A percentile compares a stretch with the other conserved stretches of the same genome.
These are phyloP conservation scores for Epichloe elymi DNA, from an alignment of 2,329 filamentous ascomycete genomes.

Conservation along the genomic window DNA sequence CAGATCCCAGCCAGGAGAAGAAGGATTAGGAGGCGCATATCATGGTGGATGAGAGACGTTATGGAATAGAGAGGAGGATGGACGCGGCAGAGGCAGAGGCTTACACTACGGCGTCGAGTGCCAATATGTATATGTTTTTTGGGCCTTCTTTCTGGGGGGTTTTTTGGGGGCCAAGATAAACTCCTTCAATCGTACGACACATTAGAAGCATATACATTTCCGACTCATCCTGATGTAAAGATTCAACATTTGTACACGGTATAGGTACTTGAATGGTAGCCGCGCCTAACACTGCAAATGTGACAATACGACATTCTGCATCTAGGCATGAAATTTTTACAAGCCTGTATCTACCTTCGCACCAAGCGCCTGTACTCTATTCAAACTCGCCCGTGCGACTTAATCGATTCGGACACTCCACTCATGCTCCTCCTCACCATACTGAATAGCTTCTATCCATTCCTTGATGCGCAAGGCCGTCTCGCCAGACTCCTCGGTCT, in stretches of 20 bases:
- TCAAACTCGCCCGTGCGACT: background rate
- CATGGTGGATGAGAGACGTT: background rate
- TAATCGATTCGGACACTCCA: constrained; percentile 57
- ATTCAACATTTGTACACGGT: background rate
- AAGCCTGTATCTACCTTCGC: background rate
- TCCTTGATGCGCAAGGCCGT: constrained; percentile 79
- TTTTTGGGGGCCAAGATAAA: constrained; percentile 11
- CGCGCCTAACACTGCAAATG: background rate
- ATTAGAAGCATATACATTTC: constrained; percentile 12
- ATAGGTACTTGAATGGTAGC: background rate
- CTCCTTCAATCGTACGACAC: constrained; percentile 18
- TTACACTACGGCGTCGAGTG: constrained; percentile 1
- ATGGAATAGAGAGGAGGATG: constrained; percentile 3
- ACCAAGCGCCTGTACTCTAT: background rate
- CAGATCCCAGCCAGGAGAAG: constrained; percentile 52
- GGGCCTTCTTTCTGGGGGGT: constrained; percentile 10
- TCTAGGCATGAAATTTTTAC: background rate
- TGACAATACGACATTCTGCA: background rate
- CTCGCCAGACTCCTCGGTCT: constrained; percentile 75
- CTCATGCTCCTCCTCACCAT: constrained; percentile 80
- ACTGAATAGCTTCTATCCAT: constrained; percentile 94
- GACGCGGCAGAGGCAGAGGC: background rate
- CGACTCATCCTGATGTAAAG: background rate
- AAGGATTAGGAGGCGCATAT: constrained; percentile 24
- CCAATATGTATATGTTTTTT: constrained; percentile 20